Percentiles rank a stretch among this genome's conserved stretches.
These are phyloP conservation scores for Manihot esculenta DNA, from an alignment of 441 rosid genomes.

Conservation along the genomic window DNA sequence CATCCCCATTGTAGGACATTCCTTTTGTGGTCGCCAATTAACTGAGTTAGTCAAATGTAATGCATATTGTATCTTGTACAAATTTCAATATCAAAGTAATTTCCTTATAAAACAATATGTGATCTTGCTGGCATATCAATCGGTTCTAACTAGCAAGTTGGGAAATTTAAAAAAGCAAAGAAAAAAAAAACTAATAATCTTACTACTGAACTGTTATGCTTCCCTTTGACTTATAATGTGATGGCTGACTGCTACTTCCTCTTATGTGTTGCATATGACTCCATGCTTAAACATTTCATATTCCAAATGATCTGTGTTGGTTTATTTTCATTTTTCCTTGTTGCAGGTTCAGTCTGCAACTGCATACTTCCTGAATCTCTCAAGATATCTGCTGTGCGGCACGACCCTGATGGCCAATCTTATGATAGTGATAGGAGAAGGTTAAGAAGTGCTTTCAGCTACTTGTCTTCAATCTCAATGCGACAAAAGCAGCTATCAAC, in stretches of 20 bases:
- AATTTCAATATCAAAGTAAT: not conserved
- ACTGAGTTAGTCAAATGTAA: not conserved
- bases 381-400: constrained; percentile 42
- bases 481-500: constrained; percentile 61
- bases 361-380: constrained; percentile 68
- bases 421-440: constrained; percentile 51
- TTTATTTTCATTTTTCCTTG: not conserved
- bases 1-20: not conserved
- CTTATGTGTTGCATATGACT: not conserved
- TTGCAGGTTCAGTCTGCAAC: constrained; percentile 62
- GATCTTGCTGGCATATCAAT: not conserved
- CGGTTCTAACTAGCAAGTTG: not conserved
- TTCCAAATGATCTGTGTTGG: not conserved
- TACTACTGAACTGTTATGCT: no score
- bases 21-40: no score
- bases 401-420: constrained; percentile 42
- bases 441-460: constrained; percentile 52
- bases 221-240: no score
- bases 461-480: constrained; percentile 66
- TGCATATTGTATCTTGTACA: not conserved
- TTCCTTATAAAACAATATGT: not conserved
- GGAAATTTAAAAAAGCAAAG: no score
- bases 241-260: no score
- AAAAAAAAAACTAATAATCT: no score
- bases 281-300: not conserved